phyloP scores from a whole-genome alignment of 495 filamentous ascomycete genomes.

The Hypoxylon perforatum region DNA sequence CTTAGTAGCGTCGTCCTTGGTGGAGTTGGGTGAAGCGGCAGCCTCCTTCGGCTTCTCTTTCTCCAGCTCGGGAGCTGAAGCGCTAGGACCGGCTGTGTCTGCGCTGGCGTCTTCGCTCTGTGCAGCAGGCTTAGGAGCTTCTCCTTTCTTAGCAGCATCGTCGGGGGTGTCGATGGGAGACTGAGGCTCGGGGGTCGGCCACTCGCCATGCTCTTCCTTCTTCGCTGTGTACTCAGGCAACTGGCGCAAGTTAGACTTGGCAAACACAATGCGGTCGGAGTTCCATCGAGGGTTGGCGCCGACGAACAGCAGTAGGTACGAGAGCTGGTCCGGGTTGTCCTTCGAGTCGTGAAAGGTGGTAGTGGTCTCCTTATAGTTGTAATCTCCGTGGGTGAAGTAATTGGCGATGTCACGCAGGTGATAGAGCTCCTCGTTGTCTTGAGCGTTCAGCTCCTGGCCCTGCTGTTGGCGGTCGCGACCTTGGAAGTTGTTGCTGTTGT shows the following conservation, averaged over 20 bases:
- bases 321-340: constrained; percentile 20
- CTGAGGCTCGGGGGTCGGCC: constrained; percentile 34
- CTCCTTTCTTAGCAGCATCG: constrained; percentile 22
- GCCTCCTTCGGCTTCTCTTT: not conserved
- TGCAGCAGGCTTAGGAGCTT: constrained; percentile 9
- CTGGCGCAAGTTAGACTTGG: constrained; percentile 30
- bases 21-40: not conserved
- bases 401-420: constrained; percentile 12
- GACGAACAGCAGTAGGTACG: constrained; percentile 30
- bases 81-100: not conserved
- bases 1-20: constrained; percentile 5
- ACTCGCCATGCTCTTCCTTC: constrained; percentile 41
- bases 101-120: not conserved
- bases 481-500: constrained; percentile 41
- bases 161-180: constrained; percentile 23
- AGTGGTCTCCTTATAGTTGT: no score
- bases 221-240: constrained; percentile 40
- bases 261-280: constrained; percentile 40
- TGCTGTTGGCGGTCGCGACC: constrained; percentile 3
- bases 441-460: not conserved
- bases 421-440: constrained; percentile 8
- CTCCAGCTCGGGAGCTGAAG: not conserved
- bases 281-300: constrained; percentile 37
- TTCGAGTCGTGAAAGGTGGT: constrained; percentile 34
- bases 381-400: constrained; percentile 13